Percentiles rank a stretch among this genome's conserved stretches.
phyloP scores from a whole-genome alignment of 2,329 filamentous ascomycete species.

The Penicillium italicum region DNA sequence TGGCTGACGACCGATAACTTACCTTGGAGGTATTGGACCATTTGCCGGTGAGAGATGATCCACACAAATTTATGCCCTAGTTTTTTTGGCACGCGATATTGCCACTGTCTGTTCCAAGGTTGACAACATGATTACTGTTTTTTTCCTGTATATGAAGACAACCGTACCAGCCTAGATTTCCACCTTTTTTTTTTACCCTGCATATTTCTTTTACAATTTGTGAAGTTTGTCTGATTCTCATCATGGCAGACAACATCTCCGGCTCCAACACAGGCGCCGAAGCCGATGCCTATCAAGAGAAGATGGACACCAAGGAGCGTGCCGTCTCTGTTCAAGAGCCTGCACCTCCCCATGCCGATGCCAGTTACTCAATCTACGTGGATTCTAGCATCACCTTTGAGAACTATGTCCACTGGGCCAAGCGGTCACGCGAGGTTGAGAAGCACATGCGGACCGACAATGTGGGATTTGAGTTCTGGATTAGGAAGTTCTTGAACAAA shows the following conservation, averaged over 20 bases:
- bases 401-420: conserved; percentile 37
- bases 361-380: conserved; percentile 8
- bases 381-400: conserved; percentile 35
- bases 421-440: conserved; percentile 35
- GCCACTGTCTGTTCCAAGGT: background rate
- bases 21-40: background rate
- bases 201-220: background rate
- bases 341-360: background rate
- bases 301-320: conserved; percentile 23
- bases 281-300: conserved; percentile 15
- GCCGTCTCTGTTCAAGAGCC: background rate
- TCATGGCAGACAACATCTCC: conserved; percentile 14
- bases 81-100: background rate
- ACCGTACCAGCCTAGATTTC: background rate
- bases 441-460: conserved; percentile 17
- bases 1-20: background rate
- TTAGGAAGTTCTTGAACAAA: background rate
- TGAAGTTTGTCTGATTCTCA: background rate
- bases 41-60: no score
- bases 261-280: conserved; percentile 6
- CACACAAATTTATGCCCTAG: no score
- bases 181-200: background rate
- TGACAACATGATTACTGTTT: background rate
- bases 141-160: background rate
- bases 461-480: conserved; percentile 5